Conservation (phyloP, 805 yeast species). For the Metschnikowia arizonensis region DNA sequence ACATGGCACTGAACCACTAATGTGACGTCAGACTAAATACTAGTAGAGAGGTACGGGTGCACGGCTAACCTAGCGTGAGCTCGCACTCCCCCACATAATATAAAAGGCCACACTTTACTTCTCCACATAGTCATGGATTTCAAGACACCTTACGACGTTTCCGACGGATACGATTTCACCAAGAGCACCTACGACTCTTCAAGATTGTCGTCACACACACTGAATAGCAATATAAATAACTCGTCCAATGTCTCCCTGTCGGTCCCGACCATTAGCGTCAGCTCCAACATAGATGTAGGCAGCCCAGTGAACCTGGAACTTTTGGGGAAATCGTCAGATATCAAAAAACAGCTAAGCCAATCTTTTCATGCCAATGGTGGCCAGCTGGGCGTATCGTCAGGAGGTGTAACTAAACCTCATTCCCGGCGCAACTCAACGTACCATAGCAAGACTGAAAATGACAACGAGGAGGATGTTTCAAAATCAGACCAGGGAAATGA, state of each 20-base stretch:
- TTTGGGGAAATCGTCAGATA: constrained; percentile 31
- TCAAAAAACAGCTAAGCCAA: constrained; percentile 40
- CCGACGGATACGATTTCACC: neutral
- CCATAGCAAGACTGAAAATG: constrained; percentile 23
- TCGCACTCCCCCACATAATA: neutral
- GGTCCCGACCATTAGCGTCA: constrained; percentile 30
- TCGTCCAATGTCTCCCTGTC: neutral
- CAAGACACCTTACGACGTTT: constrained; percentile 4
- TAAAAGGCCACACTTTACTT: neutral
- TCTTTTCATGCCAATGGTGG: constrained; percentile 23
- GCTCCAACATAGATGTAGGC: constrained; percentile 20
- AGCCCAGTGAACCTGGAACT: constrained; percentile 21
- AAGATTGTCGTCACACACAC: neutral
- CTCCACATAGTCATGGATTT: constrained; percentile 2
- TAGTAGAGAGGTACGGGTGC: constrained; percentile 1
- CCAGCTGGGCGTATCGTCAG: constrained; percentile 9
- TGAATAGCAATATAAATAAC: neutral
- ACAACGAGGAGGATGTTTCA: constrained; percentile 22
- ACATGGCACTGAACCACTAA: too few relatives aligned
- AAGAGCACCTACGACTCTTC: neutral
- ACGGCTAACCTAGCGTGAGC: neutral
- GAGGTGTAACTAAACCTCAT: constrained; percentile 38
- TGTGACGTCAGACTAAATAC: neutral
- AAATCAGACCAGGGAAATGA: constrained; percentile 36
- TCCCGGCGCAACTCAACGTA: constrained; percentile 33